Conservation (phyloP, 129 eudicot genomes). For the Chrysanthemum seticuspe region DNA sequence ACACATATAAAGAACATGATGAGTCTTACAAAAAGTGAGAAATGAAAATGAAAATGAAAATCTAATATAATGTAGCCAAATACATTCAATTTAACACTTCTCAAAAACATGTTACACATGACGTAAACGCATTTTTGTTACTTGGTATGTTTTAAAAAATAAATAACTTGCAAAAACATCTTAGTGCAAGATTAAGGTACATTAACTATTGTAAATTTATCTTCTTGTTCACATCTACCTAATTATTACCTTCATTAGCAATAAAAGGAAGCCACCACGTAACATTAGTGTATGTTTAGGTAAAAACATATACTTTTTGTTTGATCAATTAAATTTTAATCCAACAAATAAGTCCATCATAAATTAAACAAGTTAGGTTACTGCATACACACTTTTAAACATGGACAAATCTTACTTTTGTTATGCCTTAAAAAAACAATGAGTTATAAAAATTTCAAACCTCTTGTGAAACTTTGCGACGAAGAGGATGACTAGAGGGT, state of each 20-base stretch:
- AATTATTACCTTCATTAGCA: background rate
- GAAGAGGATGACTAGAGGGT: slow-evolving; percentile 11
- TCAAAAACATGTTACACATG: background rate
- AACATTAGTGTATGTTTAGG: background rate
- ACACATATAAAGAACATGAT: too few relatives aligned
- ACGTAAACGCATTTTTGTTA: background rate
- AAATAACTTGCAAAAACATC: background rate
- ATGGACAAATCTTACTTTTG: too few relatives aligned
- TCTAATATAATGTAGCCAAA: too few relatives aligned
- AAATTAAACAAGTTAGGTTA: background rate
- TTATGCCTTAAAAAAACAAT: background rate
- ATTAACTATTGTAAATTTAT: background rate
- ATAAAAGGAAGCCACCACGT: slow-evolving; percentile 17
- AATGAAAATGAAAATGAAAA: too few relatives aligned
- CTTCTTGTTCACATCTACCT: background rate
- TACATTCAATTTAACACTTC: too few relatives aligned
- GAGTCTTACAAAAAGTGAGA: too few relatives aligned
- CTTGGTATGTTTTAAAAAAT: background rate
- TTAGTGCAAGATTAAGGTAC: slow-evolving; percentile 17
- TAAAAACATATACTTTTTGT: background rate
- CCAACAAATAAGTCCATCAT: slow-evolving; percentile 10
- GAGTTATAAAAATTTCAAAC: slow-evolving; percentile 19
- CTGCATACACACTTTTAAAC: background rate
- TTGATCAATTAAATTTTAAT: background rate
- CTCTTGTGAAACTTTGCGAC: slow-evolving; percentile 13